These are phyloP conservation scores for Populus deltoides DNA, from an alignment of 345 rosid genomes.

Conservation along the genomic window DNA sequence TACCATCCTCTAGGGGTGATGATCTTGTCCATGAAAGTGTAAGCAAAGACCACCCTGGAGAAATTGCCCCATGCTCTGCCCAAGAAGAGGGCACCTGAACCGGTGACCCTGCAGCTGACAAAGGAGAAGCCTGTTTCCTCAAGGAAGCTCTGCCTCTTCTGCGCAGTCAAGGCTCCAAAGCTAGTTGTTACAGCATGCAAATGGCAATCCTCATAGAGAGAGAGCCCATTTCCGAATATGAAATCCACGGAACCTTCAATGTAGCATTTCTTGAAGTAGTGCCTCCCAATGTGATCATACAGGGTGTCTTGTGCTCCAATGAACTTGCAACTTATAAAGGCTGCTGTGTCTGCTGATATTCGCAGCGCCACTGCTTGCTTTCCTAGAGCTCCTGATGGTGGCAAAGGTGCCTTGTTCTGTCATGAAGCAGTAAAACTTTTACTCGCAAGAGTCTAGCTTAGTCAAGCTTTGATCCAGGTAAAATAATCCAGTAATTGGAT, in stretches of 20 bases:
- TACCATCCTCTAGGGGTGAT: constrained; percentile 42
- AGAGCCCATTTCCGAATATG: constrained; percentile 45
- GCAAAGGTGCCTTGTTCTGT: constrained; percentile 42
- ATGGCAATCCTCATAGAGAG: constrained; percentile 40
- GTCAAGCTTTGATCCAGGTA: no score
- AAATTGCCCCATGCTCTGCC: constrained; percentile 52
- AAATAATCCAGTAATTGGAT: no score
- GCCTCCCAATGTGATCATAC: constrained; percentile 44
- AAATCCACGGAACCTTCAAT: constrained; percentile 47
- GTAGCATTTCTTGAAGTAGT: constrained; percentile 41
- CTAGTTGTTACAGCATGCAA: constrained; percentile 39
- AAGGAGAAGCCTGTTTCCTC: constrained; percentile 45
- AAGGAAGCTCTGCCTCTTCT: constrained; percentile 30
- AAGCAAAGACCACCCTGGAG: constrained; percentile 42
- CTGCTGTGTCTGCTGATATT: constrained; percentile 44
- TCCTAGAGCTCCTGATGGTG: constrained; percentile 40
- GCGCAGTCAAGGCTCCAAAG: constrained; percentile 41
- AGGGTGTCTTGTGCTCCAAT: constrained; percentile 47
- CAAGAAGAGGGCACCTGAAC: constrained; percentile 35
- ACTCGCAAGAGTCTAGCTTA: not conserved
- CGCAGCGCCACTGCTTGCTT: constrained; percentile 47
- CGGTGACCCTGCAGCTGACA: constrained; percentile 42
- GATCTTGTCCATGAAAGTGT: constrained; percentile 36
- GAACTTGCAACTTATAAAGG: constrained; percentile 38
- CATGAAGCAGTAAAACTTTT: not conserved